Base-by-base conservation (phyloP, 2,329 filamentous ascomycete species). In the Pseudogymnoascus sp. region DNA sequence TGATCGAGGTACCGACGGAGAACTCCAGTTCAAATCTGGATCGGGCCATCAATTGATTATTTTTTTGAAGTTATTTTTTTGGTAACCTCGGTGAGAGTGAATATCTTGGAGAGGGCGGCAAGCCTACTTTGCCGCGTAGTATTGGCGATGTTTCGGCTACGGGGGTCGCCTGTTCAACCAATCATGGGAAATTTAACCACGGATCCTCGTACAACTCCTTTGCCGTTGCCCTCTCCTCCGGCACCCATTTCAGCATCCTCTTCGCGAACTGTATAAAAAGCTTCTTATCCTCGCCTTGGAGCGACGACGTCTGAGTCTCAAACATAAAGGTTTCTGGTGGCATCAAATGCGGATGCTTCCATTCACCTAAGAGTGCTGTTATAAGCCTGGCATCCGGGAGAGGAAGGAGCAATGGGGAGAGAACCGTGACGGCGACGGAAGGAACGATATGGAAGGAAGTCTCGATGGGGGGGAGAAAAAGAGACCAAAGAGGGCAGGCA, bases 211-310 rank as follows among this genome's bases (percentile, higher is more conserved):
- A 67, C 5, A 75, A 66, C 29, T 73, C 68, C 38, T 67, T 71
- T 1, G 74, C 74, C 5, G 70, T 74, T n/a, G 65, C 65, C 58
- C 73, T 66, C 38, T 73, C 60, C 63, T 71, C 72, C 38, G 73
- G 73, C 31, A 69, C 61, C 72, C 71, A 75, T 41, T 65, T 65
- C 3, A 75, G 64, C 73, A 75, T 75, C 58, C 65, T 66, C 13
- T 33, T 62, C 6, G 69, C 61, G 62, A 75, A 74, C 25, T 67
- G 59, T 29, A 75, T 62, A 36, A 74, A 76, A 5, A 69, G 62
- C 15, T 58, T 29, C 59, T 72, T 73, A 42, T 75, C 72, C 29
- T 72, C 67, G 7, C 66, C 69, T 44, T 66, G 55, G 13, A 74
- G 41, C 58, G 68, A 73, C 38, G 67, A 65, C 65, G 68, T 65